Evolutionary conservation across 306 rosid species (phyloP).

Genomic region (Rosa lucieae): DNA sequence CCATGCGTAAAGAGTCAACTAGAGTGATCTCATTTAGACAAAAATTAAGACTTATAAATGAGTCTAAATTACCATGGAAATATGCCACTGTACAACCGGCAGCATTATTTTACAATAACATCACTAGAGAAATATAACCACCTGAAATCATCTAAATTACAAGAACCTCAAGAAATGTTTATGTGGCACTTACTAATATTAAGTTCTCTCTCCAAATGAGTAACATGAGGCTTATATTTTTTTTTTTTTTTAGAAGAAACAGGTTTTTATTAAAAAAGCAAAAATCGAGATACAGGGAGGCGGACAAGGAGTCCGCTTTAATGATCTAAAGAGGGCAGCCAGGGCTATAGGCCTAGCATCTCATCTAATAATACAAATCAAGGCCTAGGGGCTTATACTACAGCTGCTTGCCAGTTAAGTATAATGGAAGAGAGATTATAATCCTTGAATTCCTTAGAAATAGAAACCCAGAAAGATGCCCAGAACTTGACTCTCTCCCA

Average conservation of each 20-base stretch:
- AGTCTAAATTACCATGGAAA: background rate
- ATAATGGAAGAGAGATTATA: too few species aligned
- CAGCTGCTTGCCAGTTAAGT: too few species aligned
- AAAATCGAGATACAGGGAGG: too few species aligned
- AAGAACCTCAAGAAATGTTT: background rate
- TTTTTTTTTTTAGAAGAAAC: too few species aligned
- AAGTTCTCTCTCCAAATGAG: background rate
- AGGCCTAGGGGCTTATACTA: too few species aligned
- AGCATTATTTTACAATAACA: background rate
- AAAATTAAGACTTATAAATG: background rate
- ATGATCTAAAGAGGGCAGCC: too few species aligned
- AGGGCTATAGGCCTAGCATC: too few species aligned
- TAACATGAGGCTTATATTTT: background rate
- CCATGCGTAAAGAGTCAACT: conserved; percentile 21
- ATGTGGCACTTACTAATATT: background rate
- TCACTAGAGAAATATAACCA: background rate
- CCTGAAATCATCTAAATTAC: conserved; percentile 1
- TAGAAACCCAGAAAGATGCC: too few species aligned
- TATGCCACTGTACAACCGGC: background rate
- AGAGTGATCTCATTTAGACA: conserved; percentile 18
- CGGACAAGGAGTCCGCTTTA: too few species aligned
- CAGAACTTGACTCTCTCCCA: background rate
- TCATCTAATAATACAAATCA: too few species aligned
- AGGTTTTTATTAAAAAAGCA: too few species aligned
- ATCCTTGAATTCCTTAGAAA: too few species aligned